These are phyloP conservation scores for Saururus chinensis DNA, from an alignment of 164 flowering plant genomes.

Conservation along the genomic window DNA sequence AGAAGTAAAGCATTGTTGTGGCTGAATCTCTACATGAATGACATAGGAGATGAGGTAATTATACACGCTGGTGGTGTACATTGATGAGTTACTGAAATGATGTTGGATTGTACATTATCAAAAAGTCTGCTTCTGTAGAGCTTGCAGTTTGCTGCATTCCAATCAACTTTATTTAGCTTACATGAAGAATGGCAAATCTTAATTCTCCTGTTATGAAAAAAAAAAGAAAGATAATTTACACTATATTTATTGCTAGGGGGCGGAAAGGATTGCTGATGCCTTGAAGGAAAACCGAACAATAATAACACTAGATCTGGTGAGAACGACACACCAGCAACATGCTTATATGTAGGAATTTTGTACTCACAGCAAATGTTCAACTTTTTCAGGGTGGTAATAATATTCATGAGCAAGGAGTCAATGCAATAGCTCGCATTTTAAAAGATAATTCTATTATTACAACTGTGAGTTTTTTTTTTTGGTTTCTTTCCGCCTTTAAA, in stretches of 20 bases:
- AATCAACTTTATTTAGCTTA: too few relatives aligned
- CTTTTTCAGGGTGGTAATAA: conserved; percentile 86
- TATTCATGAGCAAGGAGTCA: conserved; percentile 68
- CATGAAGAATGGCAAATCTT: too few relatives aligned
- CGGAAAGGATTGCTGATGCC: conserved; percentile 79
- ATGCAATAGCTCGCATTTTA: conserved; percentile 50
- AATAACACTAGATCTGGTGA: conserved; percentile 66
- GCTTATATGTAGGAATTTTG: not conserved
- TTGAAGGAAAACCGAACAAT: conserved; percentile 72
- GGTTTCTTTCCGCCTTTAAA: not conserved
- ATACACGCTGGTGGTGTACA: not conserved
- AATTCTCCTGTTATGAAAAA: too few relatives aligned
- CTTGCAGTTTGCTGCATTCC: too few relatives aligned
- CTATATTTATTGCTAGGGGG: conserved; percentile 43
- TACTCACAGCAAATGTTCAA: not conserved
- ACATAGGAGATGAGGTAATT: conserved; percentile 89
- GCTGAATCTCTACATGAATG: conserved; percentile 92
- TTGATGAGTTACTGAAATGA: not conserved
- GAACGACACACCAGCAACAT: conserved; percentile 2
- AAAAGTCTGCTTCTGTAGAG: too few relatives aligned
- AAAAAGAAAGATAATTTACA: not conserved
- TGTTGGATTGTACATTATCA: too few relatives aligned
- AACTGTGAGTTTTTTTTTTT: conserved; percentile 31
- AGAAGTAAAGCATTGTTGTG: conserved; percentile 65
- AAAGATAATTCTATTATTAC: conserved; percentile 69